Percentiles rank a stretch among this genome's conserved stretches.
Conservation (phyloP, 371 early-diverging fungal species). For the Gilbertella persicaria region DNA sequence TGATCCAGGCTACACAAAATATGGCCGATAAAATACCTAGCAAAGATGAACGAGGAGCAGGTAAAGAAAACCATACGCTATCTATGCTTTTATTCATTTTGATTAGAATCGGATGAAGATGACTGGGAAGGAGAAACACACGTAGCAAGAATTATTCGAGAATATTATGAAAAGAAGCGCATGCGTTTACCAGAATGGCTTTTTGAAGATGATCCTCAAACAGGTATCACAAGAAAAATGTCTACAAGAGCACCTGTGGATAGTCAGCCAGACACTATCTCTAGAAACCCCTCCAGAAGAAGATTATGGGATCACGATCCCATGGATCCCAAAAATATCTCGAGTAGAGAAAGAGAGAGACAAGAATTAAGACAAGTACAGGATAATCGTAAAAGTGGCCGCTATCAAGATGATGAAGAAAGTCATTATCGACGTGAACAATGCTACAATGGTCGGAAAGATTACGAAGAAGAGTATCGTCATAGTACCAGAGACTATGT, state of each 20-base stretch:
- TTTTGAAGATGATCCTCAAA: constrained; percentile 21
- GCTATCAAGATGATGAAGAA: neutral
- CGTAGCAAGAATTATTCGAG: constrained; percentile 52
- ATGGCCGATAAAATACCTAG: constrained; percentile 55
- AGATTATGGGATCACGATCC: constrained; percentile 35
- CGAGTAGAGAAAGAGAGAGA: constrained; percentile 39
- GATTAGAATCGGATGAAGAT: constrained; percentile 59
- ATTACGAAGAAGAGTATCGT: neutral
- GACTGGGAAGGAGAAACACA: constrained; percentile 63
- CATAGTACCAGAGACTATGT: neutral
- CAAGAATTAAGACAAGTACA: constrained; percentile 38
- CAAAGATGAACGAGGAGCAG: constrained; percentile 42
- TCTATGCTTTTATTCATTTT: neutral
- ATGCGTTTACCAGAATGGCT: constrained; percentile 34
- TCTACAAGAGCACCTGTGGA: neutral
- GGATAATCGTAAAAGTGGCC: neutral
- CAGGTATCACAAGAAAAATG: neutral
- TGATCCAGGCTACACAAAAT: constrained; percentile 60
- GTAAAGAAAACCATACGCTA: constrained; percentile 6
- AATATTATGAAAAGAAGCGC: constrained; percentile 51
- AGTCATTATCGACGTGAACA: neutral
- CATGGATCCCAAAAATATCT: constrained; percentile 16
- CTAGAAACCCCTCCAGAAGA: constrained; percentile 32
- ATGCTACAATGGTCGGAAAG: constrained; percentile 1
- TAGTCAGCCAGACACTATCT: neutral